Conservation (phyloP, 78 protist species). For the Chrysochromulina tobinii region DNA sequence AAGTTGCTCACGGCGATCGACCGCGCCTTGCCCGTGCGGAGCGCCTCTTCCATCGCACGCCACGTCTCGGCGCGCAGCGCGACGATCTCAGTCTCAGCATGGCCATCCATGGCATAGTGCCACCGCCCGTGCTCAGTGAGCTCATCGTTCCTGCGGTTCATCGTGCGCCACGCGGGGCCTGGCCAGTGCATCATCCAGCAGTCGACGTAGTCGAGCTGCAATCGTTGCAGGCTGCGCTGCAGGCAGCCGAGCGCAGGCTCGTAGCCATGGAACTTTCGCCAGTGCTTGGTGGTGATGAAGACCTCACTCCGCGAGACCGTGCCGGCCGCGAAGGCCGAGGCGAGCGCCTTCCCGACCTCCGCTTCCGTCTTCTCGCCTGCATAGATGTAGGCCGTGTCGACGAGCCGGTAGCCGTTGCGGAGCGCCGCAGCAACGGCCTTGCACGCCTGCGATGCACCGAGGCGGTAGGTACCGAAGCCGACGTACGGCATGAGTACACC, state of each 20-base stretch:
- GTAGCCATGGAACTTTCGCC: constrained; percentile 10
- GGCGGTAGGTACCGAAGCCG: neutral
- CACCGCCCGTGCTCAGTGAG: neutral
- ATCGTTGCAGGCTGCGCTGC: neutral
- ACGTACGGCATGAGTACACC: neutral
- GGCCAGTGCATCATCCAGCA: constrained; percentile 8
- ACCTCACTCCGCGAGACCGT: neutral
- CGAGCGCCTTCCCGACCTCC: neutral
- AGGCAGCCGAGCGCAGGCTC: neutral
- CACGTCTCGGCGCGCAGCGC: constrained; percentile 11
- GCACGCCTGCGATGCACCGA: neutral
- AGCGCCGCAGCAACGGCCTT: neutral
- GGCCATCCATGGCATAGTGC: neutral
- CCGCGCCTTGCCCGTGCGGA: neutral
- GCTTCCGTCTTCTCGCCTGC: constrained; percentile 9
- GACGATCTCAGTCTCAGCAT: neutral
- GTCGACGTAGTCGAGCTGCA: neutral
- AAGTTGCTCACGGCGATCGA: neutral
- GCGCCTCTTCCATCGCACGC: constrained; percentile 13
- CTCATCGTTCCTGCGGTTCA: neutral
- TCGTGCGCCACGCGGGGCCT: neutral
- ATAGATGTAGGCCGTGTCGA: constrained; percentile 9
- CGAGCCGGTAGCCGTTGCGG: neutral
- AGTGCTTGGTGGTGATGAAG: constrained; percentile 5
- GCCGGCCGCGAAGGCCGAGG: neutral